phyloP scores from a whole-genome alignment of 192 early-diverging fungal species.

The Phycomyces nitens region DNA sequence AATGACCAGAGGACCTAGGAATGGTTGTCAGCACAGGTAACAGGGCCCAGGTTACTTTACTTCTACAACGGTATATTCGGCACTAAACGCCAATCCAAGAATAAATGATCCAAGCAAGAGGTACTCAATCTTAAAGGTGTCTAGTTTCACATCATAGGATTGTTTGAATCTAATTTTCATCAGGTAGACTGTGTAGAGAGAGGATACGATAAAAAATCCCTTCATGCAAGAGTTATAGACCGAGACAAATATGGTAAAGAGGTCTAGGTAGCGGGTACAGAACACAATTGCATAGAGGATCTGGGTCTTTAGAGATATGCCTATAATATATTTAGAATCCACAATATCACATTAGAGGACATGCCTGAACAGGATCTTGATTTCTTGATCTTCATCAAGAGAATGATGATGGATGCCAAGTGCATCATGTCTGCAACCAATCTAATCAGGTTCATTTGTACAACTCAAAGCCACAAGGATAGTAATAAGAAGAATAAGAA shows the following conservation, averaged over 20 bases:
- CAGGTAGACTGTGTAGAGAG: constrained; percentile 85
- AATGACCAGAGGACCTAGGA: constrained; percentile 90
- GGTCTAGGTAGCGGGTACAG: constrained; percentile 90
- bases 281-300: constrained; percentile 88
- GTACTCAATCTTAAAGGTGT: constrained; percentile 90
- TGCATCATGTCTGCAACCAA: constrained; percentile 17
- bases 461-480: too few species aligned
- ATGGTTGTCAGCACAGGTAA: too few species aligned
- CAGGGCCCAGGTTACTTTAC: constrained; percentile 52
- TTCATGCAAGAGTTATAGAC: constrained; percentile 98
- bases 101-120: constrained; percentile 67
- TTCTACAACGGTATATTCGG: constrained; percentile 66
- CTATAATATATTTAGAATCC: constrained; percentile 41
- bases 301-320: constrained; percentile 98
- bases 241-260: constrained; percentile 70
- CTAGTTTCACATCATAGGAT: constrained; percentile 87
- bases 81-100: constrained; percentile 72
- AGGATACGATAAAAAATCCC: constrained; percentile 84
- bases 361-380: constrained; percentile 84
- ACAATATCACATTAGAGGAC: too few species aligned
- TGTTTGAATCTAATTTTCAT: constrained; percentile 84
- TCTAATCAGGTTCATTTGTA: constrained; percentile 18
- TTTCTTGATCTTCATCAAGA: constrained; percentile 87
- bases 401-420: constrained; percentile 42
- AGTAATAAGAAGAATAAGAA: too few species aligned